Conservation (phyloP, 2,329 filamentous ascomycete species). For the Fusarium gaditjirri region DNA sequence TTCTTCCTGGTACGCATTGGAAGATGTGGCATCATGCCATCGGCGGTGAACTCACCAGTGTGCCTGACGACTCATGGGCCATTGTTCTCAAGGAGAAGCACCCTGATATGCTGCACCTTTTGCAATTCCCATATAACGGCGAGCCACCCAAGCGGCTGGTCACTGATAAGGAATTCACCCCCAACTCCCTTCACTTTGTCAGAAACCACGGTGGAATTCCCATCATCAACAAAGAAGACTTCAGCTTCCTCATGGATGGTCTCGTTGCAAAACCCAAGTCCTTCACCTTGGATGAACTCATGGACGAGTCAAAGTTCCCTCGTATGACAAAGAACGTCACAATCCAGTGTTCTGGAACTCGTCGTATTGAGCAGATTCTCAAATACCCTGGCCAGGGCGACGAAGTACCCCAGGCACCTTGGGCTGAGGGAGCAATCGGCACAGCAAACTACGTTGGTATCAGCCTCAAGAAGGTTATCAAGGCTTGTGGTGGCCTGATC, state of each 20-base stretch:
- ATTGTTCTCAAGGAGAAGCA: constrained; percentile 67
- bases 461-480: constrained; percentile 75
- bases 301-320: constrained; percentile 69
- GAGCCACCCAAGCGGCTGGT: constrained; percentile 70
- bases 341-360: constrained; percentile 75
- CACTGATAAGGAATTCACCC: constrained; percentile 65
- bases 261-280: constrained; percentile 67
- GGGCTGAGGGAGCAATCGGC: constrained; percentile 75
- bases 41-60: constrained; percentile 50
- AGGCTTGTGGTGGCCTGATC: constrained; percentile 71
- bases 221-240: constrained; percentile 67
- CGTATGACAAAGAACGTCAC: constrained; percentile 68
- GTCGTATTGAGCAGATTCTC: constrained; percentile 74
- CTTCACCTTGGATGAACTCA: constrained; percentile 68
- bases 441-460: constrained; percentile 72
- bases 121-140: constrained; percentile 73
- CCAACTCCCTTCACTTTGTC: constrained; percentile 70
- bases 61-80: constrained; percentile 69
- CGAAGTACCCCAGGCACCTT: constrained; percentile 65
- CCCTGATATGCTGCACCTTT: constrained; percentile 68
- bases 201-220: constrained; percentile 79
- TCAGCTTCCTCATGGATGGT: constrained; percentile 66
- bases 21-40: constrained; percentile 67
- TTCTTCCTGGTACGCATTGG: constrained; percentile 66
- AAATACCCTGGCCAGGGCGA: constrained; percentile 75